Conservation (phyloP, 2,329 filamentous ascomycete genomes). For the Sclerotinia trifoliorum region DNA sequence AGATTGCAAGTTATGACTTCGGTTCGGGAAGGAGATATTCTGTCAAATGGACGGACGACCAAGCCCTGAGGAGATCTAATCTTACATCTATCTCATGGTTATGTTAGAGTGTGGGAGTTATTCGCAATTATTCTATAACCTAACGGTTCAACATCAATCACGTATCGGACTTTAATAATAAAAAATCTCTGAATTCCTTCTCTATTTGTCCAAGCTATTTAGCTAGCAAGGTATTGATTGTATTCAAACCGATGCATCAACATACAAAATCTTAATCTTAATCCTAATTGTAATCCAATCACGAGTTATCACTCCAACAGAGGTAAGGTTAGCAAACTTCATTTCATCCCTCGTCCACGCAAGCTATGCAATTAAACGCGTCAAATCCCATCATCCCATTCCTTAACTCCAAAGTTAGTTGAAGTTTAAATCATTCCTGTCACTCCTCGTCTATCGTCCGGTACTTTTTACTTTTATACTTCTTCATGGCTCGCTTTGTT, state of each 20-base stretch:
- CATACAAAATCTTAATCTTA: not conserved
- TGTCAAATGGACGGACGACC: no score
- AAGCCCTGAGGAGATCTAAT: no score
- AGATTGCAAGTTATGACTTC: no score
- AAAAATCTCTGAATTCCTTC: not conserved
- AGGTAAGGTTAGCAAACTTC: not conserved
- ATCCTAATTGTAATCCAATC: not conserved
- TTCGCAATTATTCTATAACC: no score
- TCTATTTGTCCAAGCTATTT: not conserved
- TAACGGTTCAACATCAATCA: not conserved
- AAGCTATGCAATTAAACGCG: slow-evolving; percentile 7
- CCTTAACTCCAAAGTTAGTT: slow-evolving; percentile 9
- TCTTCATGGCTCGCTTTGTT: not conserved
- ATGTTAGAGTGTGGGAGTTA: no score
- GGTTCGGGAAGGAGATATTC: no score
- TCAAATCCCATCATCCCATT: not conserved
- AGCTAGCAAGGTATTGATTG: slow-evolving; percentile 1
- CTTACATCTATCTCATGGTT: no score
- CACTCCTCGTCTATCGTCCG: not conserved
- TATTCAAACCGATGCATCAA: not conserved
- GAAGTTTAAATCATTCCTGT: not conserved
- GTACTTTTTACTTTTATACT: not conserved
- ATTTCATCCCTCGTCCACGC: not conserved
- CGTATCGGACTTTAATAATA: not conserved
- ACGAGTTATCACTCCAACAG: not conserved